Conservation (phyloP, 2,329 filamentous ascomycete genomes). For the Fusarium globosum region DNA sequence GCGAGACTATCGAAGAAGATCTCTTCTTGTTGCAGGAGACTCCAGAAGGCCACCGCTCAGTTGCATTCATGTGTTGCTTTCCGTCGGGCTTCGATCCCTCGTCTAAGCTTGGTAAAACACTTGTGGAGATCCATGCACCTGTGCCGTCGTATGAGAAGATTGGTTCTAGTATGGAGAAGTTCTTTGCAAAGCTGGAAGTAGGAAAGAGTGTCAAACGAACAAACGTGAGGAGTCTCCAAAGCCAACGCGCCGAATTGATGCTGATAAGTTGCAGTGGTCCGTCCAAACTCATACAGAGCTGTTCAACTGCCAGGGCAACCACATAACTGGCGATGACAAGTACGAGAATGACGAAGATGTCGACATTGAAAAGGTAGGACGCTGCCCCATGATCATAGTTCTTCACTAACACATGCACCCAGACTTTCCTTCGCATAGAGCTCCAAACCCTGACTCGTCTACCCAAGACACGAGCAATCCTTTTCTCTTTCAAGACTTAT, state of each 20-base stretch:
- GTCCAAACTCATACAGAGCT: constrained; percentile 36
- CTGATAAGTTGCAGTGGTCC: constrained; percentile 35
- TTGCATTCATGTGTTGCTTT: constrained; percentile 55
- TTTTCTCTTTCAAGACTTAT: constrained; percentile 37
- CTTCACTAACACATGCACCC: background rate
- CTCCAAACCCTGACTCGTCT: constrained; percentile 30
- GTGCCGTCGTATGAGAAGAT: constrained; percentile 68
- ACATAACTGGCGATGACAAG: constrained; percentile 30
- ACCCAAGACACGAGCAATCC: constrained; percentile 25
- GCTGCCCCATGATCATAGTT: accelerated
- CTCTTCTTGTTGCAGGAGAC: constrained; percentile 61
- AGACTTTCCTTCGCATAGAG: constrained; percentile 36
- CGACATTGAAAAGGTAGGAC: constrained; percentile 10
- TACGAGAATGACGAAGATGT: constrained; percentile 15
- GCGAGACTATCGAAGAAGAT: constrained; percentile 31
- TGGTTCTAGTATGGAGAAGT: constrained; percentile 65
- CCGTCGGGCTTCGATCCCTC: constrained; percentile 64
- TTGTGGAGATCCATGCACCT: constrained; percentile 56
- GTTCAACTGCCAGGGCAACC: constrained; percentile 28
- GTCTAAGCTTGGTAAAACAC: constrained; percentile 59
- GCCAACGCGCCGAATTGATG: accelerated
- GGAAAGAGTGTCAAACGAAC: constrained; percentile 62
- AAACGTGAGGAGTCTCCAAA: constrained; percentile 52
- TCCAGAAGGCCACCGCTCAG: constrained; percentile 54
- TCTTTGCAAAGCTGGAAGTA: constrained; percentile 60